Evolutionary conservation across 176 grass and related monocot genomes (phyloP).

Genomic region (Oryza australiensis): DNA sequence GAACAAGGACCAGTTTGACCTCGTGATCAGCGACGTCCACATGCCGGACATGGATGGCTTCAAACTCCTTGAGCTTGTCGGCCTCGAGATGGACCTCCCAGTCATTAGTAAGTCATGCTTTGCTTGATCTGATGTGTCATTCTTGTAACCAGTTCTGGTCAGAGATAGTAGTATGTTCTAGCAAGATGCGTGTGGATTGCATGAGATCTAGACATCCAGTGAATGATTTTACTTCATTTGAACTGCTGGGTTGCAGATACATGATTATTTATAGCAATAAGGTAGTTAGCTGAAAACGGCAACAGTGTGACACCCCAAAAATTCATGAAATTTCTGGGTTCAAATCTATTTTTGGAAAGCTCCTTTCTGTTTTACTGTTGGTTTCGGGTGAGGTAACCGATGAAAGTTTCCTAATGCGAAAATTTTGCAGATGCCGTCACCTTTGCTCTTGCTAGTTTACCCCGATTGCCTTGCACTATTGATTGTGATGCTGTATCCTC

Average conservation of each 20-base stretch:
- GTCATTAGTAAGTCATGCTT: conserved; percentile 74
- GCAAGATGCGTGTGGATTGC: conserved; percentile 22
- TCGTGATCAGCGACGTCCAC: conserved; percentile 90
- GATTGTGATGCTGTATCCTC: neutral
- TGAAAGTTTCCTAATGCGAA: neutral
- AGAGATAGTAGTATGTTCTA: neutral
- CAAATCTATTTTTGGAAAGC: conserved; percentile 4
- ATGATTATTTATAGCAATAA: conserved; percentile 7
- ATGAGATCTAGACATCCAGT: conserved; percentile 23
- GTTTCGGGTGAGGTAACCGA: conserved; percentile 1
- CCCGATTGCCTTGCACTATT: neutral
- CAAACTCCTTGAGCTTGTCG: conserved; percentile 79
- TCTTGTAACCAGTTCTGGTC: conserved; percentile 1
- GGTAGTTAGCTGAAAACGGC: neutral
- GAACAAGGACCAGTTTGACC: conserved; percentile 80
- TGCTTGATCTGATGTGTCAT: neutral
- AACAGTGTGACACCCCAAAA: neutral
- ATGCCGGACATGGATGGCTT: conserved; percentile 98
- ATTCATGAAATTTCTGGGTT: neutral
- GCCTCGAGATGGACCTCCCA: conserved; percentile 91
- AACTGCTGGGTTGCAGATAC: neutral
- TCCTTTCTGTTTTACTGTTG: neutral
- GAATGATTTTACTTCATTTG: neutral
- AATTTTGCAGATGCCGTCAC: neutral
- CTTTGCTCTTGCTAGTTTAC: neutral